phyloP scores from a whole-genome alignment of 768 basidiomycete species.

The Termitomyces sp. region DNA sequence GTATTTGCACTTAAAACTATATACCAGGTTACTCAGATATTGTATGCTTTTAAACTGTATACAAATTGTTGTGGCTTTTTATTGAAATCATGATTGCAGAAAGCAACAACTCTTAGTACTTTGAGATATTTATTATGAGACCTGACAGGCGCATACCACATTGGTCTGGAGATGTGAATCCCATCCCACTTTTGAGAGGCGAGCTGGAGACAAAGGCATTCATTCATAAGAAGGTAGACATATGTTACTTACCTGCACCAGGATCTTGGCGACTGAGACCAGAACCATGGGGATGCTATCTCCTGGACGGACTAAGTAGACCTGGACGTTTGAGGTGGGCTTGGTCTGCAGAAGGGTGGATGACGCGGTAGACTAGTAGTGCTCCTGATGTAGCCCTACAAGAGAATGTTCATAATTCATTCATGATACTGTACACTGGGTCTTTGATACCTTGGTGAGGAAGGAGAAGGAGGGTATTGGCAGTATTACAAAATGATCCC shows the following conservation, averaged over 20 bases:
- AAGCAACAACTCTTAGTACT: too few relatives aligned
- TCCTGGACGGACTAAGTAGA: slow-evolving; percentile 37
- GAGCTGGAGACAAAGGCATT: neutral
- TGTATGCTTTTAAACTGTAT: too few relatives aligned
- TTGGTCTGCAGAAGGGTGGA: slow-evolving; percentile 42
- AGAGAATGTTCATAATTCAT: neutral
- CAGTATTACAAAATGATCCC: slow-evolving; percentile 26
- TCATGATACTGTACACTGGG: neutral
- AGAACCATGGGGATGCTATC: slow-evolving; percentile 32
- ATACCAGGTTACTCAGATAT: too few relatives aligned
- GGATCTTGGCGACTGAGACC: slow-evolving; percentile 21
- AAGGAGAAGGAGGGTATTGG: slow-evolving; percentile 23
- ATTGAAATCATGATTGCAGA: too few relatives aligned
- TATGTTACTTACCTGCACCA: neutral
- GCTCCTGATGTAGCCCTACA: slow-evolving; percentile 36
- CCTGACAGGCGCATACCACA: too few relatives aligned
- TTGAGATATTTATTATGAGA: too few relatives aligned
- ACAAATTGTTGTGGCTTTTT: too few relatives aligned
- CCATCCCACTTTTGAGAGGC: too few relatives aligned
- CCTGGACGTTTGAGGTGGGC: slow-evolving; percentile 34
- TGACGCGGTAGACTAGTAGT: slow-evolving; percentile 45
- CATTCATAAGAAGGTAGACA: neutral
- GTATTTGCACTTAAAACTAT: too few relatives aligned
- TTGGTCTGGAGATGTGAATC: too few relatives aligned
- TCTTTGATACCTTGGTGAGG: slow-evolving; percentile 21